These are phyloP conservation scores for Mortierella sp. DNA, from an alignment of 371 early-diverging fungal species.

Conservation along the genomic window DNA sequence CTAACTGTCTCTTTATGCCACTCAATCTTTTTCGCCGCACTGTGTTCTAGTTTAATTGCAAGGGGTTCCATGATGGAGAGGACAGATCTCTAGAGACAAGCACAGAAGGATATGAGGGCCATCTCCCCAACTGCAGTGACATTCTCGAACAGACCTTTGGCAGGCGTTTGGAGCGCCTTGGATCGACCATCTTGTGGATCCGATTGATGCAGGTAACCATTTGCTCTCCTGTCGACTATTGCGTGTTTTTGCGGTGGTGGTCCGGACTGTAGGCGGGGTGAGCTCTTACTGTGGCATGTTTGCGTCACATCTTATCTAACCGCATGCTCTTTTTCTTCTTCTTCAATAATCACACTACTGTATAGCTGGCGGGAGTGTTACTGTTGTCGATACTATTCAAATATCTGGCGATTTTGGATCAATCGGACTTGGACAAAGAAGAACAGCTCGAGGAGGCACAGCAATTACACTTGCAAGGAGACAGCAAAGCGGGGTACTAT, in stretches of 20 bases:
- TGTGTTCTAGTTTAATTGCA: slow-evolving; percentile 33
- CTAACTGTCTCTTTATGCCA: not conserved
- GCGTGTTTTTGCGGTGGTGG: no score
- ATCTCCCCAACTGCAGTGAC: slow-evolving; percentile 26
- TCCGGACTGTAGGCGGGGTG: no score
- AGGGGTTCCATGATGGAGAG: slow-evolving; percentile 22
- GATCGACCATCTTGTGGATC: slow-evolving; percentile 22
- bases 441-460: slow-evolving; percentile 4
- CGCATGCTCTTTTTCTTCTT: not conserved
- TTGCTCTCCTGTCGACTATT: not conserved
- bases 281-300: not conserved
- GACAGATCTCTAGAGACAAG: slow-evolving; percentile 21
- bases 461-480: not conserved
- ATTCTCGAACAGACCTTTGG: slow-evolving; percentile 24
- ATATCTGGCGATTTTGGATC: slow-evolving; percentile 26
- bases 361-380: slow-evolving; percentile 34
- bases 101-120: slow-evolving; percentile 1
- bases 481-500: not conserved
- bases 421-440: slow-evolving; percentile 8
- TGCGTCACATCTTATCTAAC: no score
- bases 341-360: not conserved
- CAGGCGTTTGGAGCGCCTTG: slow-evolving; percentile 19
- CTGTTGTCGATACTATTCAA: slow-evolving; percentile 35
- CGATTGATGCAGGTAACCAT: slow-evolving; percentile 28
- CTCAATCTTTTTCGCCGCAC: not conserved